A percentile compares a stretch with the other conserved stretches of the same genome.
Evolutionary conservation across 73 alveolate genomes (phyloP).

Genomic region (Effrenium voratum): DNA sequence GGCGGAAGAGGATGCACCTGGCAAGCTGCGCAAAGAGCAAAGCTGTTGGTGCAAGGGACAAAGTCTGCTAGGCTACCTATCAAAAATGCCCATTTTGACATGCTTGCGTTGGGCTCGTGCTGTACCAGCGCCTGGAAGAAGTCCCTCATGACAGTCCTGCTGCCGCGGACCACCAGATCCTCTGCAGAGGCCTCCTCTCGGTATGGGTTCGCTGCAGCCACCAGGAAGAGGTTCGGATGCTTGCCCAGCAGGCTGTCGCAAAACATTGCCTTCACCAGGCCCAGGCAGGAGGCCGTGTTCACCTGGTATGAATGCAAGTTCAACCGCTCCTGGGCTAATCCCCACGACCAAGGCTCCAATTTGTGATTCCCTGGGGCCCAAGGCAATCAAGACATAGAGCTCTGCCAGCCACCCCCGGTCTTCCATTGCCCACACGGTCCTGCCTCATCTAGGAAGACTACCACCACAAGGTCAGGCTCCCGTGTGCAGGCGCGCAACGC

Average conservation of each 20-base stretch:
- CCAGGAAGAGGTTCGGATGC: slow-evolving; percentile 55
- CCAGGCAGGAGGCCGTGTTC: slow-evolving; percentile 48
- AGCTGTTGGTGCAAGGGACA: no score
- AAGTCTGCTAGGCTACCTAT: no score
- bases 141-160: slow-evolving; percentile 64
- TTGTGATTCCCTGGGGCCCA: no score
- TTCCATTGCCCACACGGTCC: not conserved
- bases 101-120: no score
- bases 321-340: no score
- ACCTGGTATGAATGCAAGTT: no score
- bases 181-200: slow-evolving; percentile 41
- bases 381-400: no score
- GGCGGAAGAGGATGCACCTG: slow-evolving; percentile 88
- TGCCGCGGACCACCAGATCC: slow-evolving; percentile 49
- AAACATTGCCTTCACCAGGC: slow-evolving; percentile 51
- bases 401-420: not conserved
- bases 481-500: not conserved
- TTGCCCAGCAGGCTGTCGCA: slow-evolving; percentile 33
- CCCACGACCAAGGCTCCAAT: no score
- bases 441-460: slow-evolving; percentile 33
- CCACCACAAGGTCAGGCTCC: not conserved
- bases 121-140: slow-evolving; percentile 67
- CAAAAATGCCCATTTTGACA: no score
- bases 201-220: slow-evolving; percentile 70
- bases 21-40: no score